These are phyloP conservation scores for Schwanniomyces yamadae DNA, from an alignment of 805 yeast genomes.

Conservation along the genomic window DNA sequence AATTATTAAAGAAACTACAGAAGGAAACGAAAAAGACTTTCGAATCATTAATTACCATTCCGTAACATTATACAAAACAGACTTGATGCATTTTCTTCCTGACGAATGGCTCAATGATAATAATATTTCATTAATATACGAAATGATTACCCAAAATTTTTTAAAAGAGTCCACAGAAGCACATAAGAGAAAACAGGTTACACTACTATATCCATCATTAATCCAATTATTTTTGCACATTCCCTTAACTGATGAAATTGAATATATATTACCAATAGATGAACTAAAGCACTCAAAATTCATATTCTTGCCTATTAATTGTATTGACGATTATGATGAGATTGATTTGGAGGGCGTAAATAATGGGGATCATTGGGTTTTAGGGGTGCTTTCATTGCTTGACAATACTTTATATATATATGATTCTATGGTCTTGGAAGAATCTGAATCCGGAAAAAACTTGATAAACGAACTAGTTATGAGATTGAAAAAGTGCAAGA, in stretches of 20 bases:
- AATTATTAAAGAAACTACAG: conserved; percentile 10
- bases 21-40: conserved; percentile 14
- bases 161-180: conserved; percentile 11
- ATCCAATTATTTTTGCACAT: conserved; percentile 58
- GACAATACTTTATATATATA: conserved; percentile 52
- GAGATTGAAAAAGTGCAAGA: conserved; percentile 20
- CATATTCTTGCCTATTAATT: conserved; percentile 68
- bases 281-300: conserved; percentile 39
- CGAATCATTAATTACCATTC: conserved; percentile 52
- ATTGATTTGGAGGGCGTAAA: conserved; percentile 48
- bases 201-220: conserved; percentile 56
- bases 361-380: conserved; percentile 78
- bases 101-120: conserved; percentile 78
- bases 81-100: conserved; percentile 54
- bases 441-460: conserved; percentile 29
- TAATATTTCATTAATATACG: conserved; percentile 62
- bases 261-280: conserved; percentile 26
- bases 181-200: conserved; percentile 23
- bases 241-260: conserved; percentile 20
- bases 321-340: conserved; percentile 48
- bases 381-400: conserved; percentile 51
- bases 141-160: conserved; percentile 34
- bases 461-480: conserved; percentile 24
- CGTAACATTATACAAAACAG: conserved; percentile 57
- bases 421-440: conserved; percentile 54